phyloP scores from a whole-genome alignment of 768 basidiomycete genomes.

The Sutorius australiensis region DNA sequence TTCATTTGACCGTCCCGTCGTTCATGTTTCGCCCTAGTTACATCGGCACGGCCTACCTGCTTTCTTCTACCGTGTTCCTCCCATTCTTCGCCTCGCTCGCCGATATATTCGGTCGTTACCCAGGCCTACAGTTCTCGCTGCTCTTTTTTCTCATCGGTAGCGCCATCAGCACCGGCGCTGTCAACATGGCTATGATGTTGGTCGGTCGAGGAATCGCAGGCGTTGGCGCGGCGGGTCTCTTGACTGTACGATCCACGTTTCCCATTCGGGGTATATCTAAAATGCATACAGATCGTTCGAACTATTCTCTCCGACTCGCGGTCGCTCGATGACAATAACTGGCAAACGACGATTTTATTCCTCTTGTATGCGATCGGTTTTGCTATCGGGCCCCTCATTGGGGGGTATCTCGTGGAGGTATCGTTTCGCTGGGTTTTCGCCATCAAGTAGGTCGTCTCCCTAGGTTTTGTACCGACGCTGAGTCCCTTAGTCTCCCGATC shows the following conservation, averaged over 20 bases:
- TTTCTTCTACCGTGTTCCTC: background rate
- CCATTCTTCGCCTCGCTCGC: background rate
- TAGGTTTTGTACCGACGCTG: background rate
- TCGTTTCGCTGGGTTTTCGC: background rate
- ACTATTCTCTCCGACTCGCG: background rate
- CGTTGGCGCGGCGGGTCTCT: background rate
- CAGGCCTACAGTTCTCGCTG: background rate
- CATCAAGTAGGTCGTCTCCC: background rate
- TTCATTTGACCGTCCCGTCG: background rate
- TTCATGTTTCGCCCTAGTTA: background rate
- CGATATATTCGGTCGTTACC: background rate
- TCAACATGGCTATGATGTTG: background rate
- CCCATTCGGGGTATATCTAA: background rate
- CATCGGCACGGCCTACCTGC: background rate
- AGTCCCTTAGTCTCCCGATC: background rate
- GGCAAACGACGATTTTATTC: background rate
- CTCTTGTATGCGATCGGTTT: background rate
- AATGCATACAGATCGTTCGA: background rate
- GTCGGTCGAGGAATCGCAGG: background rate
- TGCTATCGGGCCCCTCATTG: background rate
- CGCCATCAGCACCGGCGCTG: background rate
- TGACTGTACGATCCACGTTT: background rate
- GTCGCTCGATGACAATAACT: background rate
- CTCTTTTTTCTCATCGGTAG: background rate
- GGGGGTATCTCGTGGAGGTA: background rate